Conservation (phyloP, 1,284 basidiomycete species). For the Cryptococcus maquisensis region DNA sequence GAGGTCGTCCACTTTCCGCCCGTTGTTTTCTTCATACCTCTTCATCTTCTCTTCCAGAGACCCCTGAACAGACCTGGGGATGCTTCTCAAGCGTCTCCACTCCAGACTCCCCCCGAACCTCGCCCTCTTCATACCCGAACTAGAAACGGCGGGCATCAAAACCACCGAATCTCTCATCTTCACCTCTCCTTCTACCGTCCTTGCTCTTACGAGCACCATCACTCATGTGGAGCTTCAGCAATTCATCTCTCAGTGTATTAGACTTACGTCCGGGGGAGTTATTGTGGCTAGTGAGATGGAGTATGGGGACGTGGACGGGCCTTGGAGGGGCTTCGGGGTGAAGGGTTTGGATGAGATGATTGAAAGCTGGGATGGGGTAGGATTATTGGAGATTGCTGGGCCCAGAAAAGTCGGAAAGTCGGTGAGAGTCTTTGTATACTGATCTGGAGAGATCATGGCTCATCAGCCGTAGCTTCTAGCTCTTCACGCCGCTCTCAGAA, state of each 20-base stretch:
- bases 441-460: not conserved
- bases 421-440: slow-evolving; percentile 21
- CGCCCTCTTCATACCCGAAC: slow-evolving; percentile 19
- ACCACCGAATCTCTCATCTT: slow-evolving; percentile 43
- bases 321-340: slow-evolving; percentile 37
- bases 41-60: not conserved
- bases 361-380: slow-evolving; percentile 27
- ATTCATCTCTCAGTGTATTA: slow-evolving; percentile 19
- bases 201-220: slow-evolving; percentile 8
- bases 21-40: not conserved
- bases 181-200: slow-evolving; percentile 20
- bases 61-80: slow-evolving; percentile 2
- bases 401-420: slow-evolving; percentile 38
- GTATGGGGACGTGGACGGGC: not conserved
- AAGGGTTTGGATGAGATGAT: slow-evolving; percentile 28
- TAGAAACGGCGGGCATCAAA: slow-evolving; percentile 29
- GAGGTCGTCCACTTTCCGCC: not conserved
- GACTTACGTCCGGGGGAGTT: slow-evolving; percentile 12
- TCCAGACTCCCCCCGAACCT: slow-evolving; percentile 21
- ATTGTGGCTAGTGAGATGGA: not conserved
- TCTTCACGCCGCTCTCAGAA: slow-evolving; percentile 34
- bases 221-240: slow-evolving; percentile 18
- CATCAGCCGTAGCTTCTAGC: slow-evolving; percentile 32
- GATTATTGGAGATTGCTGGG: slow-evolving; percentile 40
- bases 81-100: slow-evolving; percentile 40